Conservation (phyloP, 129 eudicot genomes). For the Artemisia argyi region DNA sequence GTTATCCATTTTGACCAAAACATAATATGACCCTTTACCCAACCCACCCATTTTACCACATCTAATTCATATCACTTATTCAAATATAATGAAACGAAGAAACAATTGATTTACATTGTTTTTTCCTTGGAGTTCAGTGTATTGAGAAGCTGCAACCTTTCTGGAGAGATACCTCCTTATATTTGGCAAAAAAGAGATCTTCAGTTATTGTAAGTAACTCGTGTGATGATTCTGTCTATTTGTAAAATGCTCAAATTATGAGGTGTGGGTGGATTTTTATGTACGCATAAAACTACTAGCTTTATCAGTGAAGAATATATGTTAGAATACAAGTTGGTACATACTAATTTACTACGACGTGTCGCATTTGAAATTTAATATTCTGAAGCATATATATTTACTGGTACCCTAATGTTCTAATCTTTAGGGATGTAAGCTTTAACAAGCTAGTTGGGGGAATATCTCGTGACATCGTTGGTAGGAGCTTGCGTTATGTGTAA, state of each 20-base stretch:
- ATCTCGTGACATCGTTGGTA: slow-evolving; percentile 27
- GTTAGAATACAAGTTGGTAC: not conserved
- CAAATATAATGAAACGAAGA: not conserved
- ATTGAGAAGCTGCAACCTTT: slow-evolving; percentile 66
- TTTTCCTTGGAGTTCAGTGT: slow-evolving; percentile 45
- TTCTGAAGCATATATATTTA: not conserved
- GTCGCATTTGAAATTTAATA: not conserved
- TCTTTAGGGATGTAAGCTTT: slow-evolving; percentile 28
- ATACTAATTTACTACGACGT: not conserved
- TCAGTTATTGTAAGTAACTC: slow-evolving; percentile 52
- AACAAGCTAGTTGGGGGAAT: slow-evolving; percentile 27
- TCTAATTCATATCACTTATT: not conserved
- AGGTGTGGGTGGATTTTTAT: not conserved
- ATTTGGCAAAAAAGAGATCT: slow-evolving; percentile 51
- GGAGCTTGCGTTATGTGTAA: slow-evolving; percentile 30
- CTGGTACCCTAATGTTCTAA: too few relatives aligned
- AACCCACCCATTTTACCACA: not conserved
- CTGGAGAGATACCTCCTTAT: slow-evolving; percentile 63
- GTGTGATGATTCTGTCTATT: slow-evolving; percentile 1
- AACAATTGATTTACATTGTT: not conserved
- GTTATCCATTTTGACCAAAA: not conserved
- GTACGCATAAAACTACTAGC: not conserved
- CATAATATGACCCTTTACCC: not conserved
- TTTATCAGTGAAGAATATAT: not conserved
- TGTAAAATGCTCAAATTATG: not conserved